Evolutionary conservation across 495 filamentous ascomycete species (phyloP).

Genomic region (Cudoniella acicularis): DNA sequence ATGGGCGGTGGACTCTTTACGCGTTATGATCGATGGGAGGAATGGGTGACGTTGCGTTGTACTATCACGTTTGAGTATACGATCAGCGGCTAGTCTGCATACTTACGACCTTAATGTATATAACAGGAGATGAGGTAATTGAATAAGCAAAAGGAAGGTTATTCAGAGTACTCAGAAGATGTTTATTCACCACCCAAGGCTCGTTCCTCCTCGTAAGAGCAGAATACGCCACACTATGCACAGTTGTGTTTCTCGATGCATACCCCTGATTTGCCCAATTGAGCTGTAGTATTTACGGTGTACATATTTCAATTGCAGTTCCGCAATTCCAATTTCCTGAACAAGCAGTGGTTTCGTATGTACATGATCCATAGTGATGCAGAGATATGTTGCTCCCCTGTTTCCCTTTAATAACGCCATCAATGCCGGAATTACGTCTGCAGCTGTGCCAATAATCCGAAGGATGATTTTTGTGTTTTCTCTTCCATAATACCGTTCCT

Average conservation of each 20-base stretch:
- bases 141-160: not conserved
- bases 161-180: too few relatives aligned
- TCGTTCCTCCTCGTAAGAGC: too few relatives aligned
- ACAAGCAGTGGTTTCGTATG: too few relatives aligned
- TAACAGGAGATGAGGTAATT: slow-evolving; percentile 8
- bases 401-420: not conserved
- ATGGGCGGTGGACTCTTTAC: slow-evolving; percentile 8
- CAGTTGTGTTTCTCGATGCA: too few relatives aligned
- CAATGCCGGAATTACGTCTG: not conserved
- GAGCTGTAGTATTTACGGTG: too few relatives aligned
- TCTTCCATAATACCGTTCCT: not conserved
- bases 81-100: slow-evolving; percentile 1
- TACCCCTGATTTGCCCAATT: too few relatives aligned
- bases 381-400: too few relatives aligned
- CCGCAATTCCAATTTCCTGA: too few relatives aligned
- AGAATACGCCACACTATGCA: too few relatives aligned
- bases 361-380: too few relatives aligned
- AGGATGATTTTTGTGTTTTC: not conserved
- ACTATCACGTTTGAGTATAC: slow-evolving; percentile 8
- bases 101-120: slow-evolving; percentile 20
- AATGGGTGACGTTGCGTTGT: slow-evolving; percentile 10
- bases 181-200: too few relatives aligned
- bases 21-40: not conserved
- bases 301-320: too few relatives aligned
- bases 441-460: not conserved